Evolutionary conservation across 345 rosid genomes (phyloP), one percentile per base, ranked within the genome.

Genomic region (Gossypium mustelinum): DNA sequence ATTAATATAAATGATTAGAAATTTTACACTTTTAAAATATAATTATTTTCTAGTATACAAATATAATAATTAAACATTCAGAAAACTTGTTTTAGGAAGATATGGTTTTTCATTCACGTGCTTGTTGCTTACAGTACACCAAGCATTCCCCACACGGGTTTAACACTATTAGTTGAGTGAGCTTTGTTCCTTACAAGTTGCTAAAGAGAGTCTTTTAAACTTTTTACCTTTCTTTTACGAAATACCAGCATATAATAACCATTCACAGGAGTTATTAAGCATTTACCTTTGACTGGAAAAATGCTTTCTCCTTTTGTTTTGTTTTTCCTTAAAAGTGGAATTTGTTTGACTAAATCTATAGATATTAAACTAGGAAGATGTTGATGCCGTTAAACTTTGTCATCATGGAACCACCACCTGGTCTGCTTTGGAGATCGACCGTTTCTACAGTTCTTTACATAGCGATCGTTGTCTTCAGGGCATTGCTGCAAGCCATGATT

Each of bases 351-450:
- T 65, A 65, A 34, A 20, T 65, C 29, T 65, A 57, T 22, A 65
- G 24, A 41, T 41, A 64, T 63, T 39, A 64, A 64, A 64, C 68
- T 64, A 64, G 65, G 44, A 61, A 61, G 65, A 61, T 95, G 92
- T 98, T 41, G 43, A 20, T 14, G 14, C 75, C 17, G 29, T 78
- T 87, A 95, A 48, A 93, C 99, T 59, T 59, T 59, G 63, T 59
- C 63, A 24, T 93, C 99, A 74, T 95, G 99, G 86, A 95, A 95
- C 98, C 97, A 95, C 99, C 99, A 95, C 87, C 99, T 89, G n/a
- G 99, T 95, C 93, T 93, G 98, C 87, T 95, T 95, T 0, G 98
- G 99, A 74, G 98, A 93, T 75, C 94, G 85, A 4, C 99, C 99
- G 39, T 93, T 95, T 81, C 92, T 89, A 79, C 99, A 95, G 77